A percentile compares a stretch with the other conserved stretches of the same genome.
These are phyloP conservation scores for Hericium erinaceus DNA, from an alignment of 768 basidiomycete genomes.

Conservation along the genomic window DNA sequence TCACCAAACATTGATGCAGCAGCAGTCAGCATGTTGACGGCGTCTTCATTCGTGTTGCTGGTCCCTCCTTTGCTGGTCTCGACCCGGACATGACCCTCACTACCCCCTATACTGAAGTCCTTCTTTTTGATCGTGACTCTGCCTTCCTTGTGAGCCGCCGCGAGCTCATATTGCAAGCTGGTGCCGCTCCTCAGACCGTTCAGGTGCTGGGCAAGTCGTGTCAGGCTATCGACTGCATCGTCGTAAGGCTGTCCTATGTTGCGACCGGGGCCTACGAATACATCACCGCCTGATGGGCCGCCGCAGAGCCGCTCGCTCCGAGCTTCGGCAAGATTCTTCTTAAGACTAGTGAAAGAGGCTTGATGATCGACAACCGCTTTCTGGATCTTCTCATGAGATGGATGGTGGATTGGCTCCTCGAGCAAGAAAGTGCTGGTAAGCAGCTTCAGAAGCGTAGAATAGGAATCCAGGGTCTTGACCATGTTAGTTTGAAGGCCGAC, in stretches of 20 bases:
- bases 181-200: conserved; percentile 84
- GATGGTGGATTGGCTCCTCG: conserved; percentile 51
- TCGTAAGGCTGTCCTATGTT: conserved; percentile 56
- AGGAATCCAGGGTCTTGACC: conserved; percentile 79
- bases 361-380: conserved; percentile 81
- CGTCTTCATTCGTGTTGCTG: conserved; percentile 20
- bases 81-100: background rate
- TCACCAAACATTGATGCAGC: conserved; percentile 73
- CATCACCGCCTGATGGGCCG: conserved; percentile 11
- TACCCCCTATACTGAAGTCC: background rate
- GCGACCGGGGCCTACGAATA: background rate
- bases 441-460: conserved; percentile 75
- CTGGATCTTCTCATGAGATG: conserved; percentile 56
- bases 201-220: conserved; percentile 87
- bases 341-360: conserved; percentile 80
- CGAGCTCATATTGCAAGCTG: conserved; percentile 73
- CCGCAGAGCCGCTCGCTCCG: conserved; percentile 67
- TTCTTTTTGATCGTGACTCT: conserved; percentile 27
- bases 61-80: conserved; percentile 9
- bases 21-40: conserved; percentile 39
- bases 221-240: conserved; percentile 80
- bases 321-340: conserved; percentile 80
- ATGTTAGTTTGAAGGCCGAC: conserved; percentile 76
- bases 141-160: conserved; percentile 46
- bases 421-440: conserved; percentile 82